Conservation (phyloP, 345 rosid genomes). For the Eucalyptus victrix region DNA sequence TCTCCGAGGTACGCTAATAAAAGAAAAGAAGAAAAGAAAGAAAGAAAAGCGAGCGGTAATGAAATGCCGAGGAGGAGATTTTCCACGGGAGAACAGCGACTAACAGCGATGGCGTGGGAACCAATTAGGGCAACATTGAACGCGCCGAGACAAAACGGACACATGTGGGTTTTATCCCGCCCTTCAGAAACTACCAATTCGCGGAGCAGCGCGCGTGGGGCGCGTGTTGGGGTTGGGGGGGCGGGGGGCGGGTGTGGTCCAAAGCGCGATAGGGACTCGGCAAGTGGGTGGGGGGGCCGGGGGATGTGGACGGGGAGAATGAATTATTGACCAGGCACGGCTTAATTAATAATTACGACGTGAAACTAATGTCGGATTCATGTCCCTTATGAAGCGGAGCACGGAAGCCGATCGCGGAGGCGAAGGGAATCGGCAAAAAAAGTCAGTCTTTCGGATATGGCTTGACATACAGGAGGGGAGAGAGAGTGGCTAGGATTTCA, state of each 20-base stretch:
- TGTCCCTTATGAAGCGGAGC: neutral
- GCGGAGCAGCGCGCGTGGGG: neutral
- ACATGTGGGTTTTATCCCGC: neutral
- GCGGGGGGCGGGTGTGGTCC: neutral
- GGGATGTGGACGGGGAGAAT: neutral
- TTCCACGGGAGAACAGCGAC: neutral
- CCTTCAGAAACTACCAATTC: neutral
- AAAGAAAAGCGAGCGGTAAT: neutral
- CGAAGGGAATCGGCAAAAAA: neutral
- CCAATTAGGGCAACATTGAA: neutral
- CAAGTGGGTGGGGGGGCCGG: neutral
- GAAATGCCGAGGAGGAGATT: neutral
- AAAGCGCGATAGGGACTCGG: neutral
- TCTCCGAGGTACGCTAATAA: neutral
- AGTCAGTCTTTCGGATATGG: neutral
- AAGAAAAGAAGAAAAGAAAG: neutral
- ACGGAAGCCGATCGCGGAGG: neutral
- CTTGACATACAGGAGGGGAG: neutral
- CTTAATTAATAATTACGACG: neutral
- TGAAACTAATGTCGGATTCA: neutral
- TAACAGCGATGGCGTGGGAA: neutral
- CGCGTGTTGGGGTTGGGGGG: neutral
- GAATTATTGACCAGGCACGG: neutral
- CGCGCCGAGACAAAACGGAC: neutral
- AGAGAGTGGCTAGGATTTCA: neutral